A percentile compares a stretch with the other conserved stretches of the same genome.
Evolutionary conservation across 2,329 filamentous ascomycete genomes (phyloP).

Genomic region (Cladosporium sp.): DNA sequence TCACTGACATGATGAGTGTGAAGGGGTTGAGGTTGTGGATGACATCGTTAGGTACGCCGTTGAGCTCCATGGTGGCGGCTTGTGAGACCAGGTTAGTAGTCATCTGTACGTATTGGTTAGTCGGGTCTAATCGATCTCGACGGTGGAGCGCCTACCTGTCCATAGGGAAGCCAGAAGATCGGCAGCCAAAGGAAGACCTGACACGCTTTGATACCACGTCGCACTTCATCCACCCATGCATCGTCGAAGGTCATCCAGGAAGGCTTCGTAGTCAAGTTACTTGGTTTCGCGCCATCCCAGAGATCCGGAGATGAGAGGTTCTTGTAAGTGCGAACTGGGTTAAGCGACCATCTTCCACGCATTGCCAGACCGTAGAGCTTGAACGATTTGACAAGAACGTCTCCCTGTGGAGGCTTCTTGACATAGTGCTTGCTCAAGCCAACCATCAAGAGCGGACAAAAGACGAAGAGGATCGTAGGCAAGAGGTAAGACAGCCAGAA

Average conservation of each 20-base stretch:
- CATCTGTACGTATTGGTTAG: slow-evolving; percentile 45
- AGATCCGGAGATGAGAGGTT: slow-evolving; percentile 50
- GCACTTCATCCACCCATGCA: slow-evolving; percentile 67
- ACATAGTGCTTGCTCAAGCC: slow-evolving; percentile 47
- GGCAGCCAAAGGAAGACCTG: slow-evolving; percentile 43
- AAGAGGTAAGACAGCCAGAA: slow-evolving; percentile 62
- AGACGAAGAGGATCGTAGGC: slow-evolving; percentile 57
- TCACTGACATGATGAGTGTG: slow-evolving; percentile 38
- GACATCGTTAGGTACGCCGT: slow-evolving; percentile 44
- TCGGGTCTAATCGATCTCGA: slow-evolving; percentile 36
- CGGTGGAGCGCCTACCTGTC: slow-evolving; percentile 42
- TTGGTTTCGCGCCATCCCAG: slow-evolving; percentile 29
- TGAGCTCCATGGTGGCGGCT: slow-evolving; percentile 37
- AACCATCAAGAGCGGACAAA: slow-evolving; percentile 35
- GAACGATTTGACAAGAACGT: slow-evolving; percentile 63
- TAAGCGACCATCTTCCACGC: slow-evolving; percentile 54
- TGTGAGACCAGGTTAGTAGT: slow-evolving; percentile 45
- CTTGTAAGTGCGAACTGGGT: slow-evolving; percentile 55
- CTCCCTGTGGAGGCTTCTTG: slow-evolving; percentile 59
- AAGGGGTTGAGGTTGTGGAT: slow-evolving; percentile 36
- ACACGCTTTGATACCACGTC: slow-evolving; percentile 61
- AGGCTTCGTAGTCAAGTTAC: slow-evolving; percentile 46
- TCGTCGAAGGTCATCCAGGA: slow-evolving; percentile 74
- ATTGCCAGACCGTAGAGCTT: slow-evolving; percentile 56
- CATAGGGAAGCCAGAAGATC: slow-evolving; percentile 57